Base-by-base conservation (phyloP, 2,329 filamentous ascomycete genomes). In the Penicillium concentricum region DNA sequence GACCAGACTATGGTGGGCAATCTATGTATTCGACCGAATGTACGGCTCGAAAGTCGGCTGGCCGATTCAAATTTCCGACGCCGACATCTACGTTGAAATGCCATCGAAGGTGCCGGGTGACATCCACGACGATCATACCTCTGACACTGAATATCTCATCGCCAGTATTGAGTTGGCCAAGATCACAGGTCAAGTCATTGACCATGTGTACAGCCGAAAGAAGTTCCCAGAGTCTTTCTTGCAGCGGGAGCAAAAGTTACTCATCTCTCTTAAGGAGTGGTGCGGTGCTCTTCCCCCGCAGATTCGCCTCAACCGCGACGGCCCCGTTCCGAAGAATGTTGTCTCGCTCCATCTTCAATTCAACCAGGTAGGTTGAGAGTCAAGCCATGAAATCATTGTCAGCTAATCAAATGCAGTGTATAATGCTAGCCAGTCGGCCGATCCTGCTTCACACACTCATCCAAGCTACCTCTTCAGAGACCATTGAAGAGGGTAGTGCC, bases 31-130 rank as follows among this genome's bases (percentile, higher is more conserved):
- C 8, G 67, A 71, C 43, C 71, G 78, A 2, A 73, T 80, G 65
- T 78, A 72, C 66, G 74, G 75, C 1, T 75, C 76, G 0, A 77
- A 79, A 42, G 67, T 79, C 0, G 77, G 79, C 0, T 76, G 79
- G 44, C 78, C 80, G 0, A 68, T 76, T 0, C 75, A 76, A 15
- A 74, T 82, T 10, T 70, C 72, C 5, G 78, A 81, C 35, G 70
- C 77, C 8, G 78, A 79, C 26, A 79, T 75, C 13, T 63, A 71
- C 35, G 66, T 70, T 24, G 67, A 72, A 10, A 52, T 71, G 43
- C 72, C 72, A 5, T 69, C 69, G 1, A 58, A 60, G 4, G 54
- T 63, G 2, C 41, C 46, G 9, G 58, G 63, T 1, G 58, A 65
- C 13, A 56, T 55, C 8, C 61, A 68, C 1, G 57, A 58, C 10